Percentiles rank a stretch among this genome's conserved stretches.
These are phyloP conservation scores for Paralagenidium karlingii DNA, from an alignment of 352 stramenopile species.

Conservation along the genomic window DNA sequence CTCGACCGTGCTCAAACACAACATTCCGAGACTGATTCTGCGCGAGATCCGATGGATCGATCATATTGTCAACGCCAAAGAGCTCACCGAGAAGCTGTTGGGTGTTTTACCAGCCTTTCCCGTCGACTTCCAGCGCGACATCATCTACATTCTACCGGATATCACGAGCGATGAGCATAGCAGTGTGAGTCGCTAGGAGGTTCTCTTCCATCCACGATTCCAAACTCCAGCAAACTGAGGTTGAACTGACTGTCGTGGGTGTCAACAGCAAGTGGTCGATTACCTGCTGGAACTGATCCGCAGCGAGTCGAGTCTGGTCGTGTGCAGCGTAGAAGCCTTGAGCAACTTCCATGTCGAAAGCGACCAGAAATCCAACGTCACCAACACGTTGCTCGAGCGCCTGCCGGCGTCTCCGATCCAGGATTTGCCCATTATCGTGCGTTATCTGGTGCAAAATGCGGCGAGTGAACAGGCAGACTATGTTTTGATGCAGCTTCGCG, in stretches of 20 bases:
- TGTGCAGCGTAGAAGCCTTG: conserved; percentile 43
- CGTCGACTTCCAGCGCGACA: conserved; percentile 28
- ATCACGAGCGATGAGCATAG: conserved; percentile 35
- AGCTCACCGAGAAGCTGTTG: conserved; percentile 39
- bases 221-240: too few relatives aligned
- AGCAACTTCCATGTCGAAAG: conserved; percentile 44
- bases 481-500: conserved; percentile 22
- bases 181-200: conserved; percentile 5
- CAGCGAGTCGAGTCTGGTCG: conserved; percentile 26
- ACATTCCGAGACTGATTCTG: conserved; percentile 45
- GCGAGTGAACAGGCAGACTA: conserved; percentile 16
- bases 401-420: conserved; percentile 28
- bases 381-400: conserved; percentile 28
- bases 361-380: conserved; percentile 20
- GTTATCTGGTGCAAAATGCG: conserved; percentile 43
- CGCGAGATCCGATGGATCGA: conserved; percentile 54
- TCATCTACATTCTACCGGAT: conserved; percentile 59
- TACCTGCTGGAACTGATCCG: conserved; percentile 38
- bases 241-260: neutral
- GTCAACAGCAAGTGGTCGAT: conserved; percentile 23
- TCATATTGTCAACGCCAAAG: conserved; percentile 21
- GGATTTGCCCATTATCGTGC: conserved; percentile 42
- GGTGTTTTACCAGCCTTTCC: conserved; percentile 27
- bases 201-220: neutral
- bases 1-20: conserved; percentile 21